Base-by-base conservation (phyloP, 805 yeast genomes). In the Ogataea neopini region DNA sequence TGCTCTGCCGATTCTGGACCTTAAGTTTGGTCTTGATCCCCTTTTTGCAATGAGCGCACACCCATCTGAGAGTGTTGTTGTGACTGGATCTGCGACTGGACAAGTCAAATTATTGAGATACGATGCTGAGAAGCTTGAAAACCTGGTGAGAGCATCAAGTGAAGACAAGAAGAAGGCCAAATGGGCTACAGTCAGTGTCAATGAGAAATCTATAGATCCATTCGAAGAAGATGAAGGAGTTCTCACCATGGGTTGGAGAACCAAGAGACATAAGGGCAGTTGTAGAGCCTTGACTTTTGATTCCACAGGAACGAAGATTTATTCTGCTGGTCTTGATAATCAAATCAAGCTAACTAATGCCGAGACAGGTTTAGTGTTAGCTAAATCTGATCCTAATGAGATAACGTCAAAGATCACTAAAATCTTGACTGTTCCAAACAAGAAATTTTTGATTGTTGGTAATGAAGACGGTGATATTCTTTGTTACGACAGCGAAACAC, bases 241-340 rank as follows among this genome's bases (percentile, higher is more conserved):
- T 10, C 60, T 73, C 4, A 61, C 67, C 4, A 59, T 76, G 22
- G 47, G 66, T 1, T 92, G 99, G 99, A 79, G 84, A 46, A 91
- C 97, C 0, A 87, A 80, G 59, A 77, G 98, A 62, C 98, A 92
- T 62, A 90, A 89, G 64, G 91, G 89, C 1, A 84, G 96, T 53
- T 88, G 96, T 50, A 71, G 99, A 36, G 79, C 86, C 3, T 69
- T 88, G 2, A 70, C 79, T 6, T 83, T 88, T 63, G 87, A 83
- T 50, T 79, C 81, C 30, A 71, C 76, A 1, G 89, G 89, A 2
- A 75, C 76, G 25, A 65, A 66, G 47, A 44, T 90, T 0, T 87
- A 73, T 58, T 75, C 96, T 0, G 80, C 83, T 15, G 98, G 98
- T 0, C 77, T 86, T 0, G 99, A 92, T 52, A 79, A 80, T 40